Conservation (phyloP, 2,329 filamentous ascomycete genomes). For the Cladosporium sp. region DNA sequence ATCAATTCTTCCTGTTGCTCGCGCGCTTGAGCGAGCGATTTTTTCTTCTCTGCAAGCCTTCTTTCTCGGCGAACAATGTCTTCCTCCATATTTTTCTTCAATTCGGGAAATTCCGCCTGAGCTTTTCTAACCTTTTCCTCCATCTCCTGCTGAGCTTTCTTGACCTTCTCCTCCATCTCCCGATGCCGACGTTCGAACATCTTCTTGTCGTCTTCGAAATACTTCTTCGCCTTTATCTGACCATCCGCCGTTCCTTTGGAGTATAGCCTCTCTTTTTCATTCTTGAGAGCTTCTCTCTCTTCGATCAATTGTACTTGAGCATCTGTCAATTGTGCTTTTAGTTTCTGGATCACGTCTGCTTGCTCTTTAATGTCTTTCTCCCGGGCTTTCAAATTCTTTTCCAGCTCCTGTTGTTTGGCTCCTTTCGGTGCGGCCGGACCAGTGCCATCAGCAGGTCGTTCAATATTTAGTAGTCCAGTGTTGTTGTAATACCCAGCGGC, state of each 20-base stretch:
- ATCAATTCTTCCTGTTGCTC: neutral
- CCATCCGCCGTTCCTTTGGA: neutral
- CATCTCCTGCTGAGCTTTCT: neutral
- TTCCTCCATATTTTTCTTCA: neutral
- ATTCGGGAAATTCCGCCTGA: neutral
- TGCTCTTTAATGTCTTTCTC: neutral
- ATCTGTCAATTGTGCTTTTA: neutral
- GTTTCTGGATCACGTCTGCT: neutral
- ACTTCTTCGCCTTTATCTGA: neutral
- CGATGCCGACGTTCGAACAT: neutral
- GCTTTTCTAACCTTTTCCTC: neutral
- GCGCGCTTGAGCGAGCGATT: neutral
- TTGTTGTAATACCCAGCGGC: neutral
- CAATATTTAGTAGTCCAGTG: neutral
- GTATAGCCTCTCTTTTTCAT: conserved; percentile 2
- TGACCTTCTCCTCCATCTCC: neutral
- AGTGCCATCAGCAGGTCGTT: neutral
- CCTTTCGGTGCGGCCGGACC: neutral
- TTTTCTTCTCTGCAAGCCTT: neutral
- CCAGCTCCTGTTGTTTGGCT: conserved; percentile 11
- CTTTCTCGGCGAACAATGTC: neutral
- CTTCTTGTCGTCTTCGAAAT: neutral
- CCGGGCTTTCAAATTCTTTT: neutral
- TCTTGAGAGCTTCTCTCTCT: neutral
- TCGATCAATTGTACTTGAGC: neutral